Base-by-base conservation (phyloP, 495 filamentous ascomycete species). In the Hapsidospora chrysogenum region DNA sequence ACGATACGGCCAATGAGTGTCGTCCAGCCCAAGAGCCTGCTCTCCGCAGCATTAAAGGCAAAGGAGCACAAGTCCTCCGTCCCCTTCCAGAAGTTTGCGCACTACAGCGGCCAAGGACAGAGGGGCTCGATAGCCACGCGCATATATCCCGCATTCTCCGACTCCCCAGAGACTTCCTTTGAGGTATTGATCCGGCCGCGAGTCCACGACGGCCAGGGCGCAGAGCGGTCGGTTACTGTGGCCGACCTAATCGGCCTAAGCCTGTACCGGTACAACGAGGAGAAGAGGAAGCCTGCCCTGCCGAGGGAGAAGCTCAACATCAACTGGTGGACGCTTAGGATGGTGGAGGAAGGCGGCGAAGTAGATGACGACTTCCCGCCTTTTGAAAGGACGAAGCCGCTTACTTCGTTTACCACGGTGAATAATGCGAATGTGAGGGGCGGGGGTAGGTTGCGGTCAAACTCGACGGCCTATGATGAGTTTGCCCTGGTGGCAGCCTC, bases 321-420 rank as follows among this genome's bases (percentile, higher is more conserved):
- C 32, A 96, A 96, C 46, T 72, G 75, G 48, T 99, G 89, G 87
- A 79, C 76, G 8, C 57, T 99, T 11, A 68, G 85, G 19, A 93
- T 99, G 81, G 82, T 95, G 6, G 89, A 99, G 43, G 68, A 70
- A 37, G 60, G 58, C 26, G 86, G 81, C 7, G 89, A 99, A 47
- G 80, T 95, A 3, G 89, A 99, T 44, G 84, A 83, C 45, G 89
- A 99, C 49, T 96, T 99, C 43, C 86, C 85, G 3, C 72, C 89
- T 0, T 61, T 96, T 6, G 74, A 76, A 37, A 70, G 89, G 28
- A 85, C 72, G 17, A 77, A 80, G 43, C 71, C 77, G 0, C 74
- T 97, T 22, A 71, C 68, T 0, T 76, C 92, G 27, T 96, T 94
- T 42, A 85, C 85, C 0, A 89, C 86, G 5, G 86, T 84, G 35